These are phyloP conservation scores for Angomonas ambiguus DNA, from an alignment of 208 protist species.

Conservation along the genomic window DNA sequence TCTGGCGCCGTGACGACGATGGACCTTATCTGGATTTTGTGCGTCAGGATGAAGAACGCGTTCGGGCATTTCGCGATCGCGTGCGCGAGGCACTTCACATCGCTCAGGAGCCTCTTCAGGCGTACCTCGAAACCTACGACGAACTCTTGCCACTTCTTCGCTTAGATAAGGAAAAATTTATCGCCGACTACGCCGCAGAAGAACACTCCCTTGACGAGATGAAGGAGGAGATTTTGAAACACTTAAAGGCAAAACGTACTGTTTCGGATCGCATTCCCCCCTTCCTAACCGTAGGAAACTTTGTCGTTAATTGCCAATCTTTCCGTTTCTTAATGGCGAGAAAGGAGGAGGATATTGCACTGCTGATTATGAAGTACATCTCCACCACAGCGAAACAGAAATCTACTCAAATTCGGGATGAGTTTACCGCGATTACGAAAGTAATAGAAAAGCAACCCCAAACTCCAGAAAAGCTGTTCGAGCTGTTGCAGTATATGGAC, in stretches of 20 bases:
- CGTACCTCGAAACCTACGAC: conserved; percentile 88
- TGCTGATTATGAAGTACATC: conserved; percentile 91
- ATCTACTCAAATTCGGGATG: conserved; percentile 60
- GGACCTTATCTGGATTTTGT: conserved; percentile 90
- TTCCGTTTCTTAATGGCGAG: conserved; percentile 91
- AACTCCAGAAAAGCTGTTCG: conserved; percentile 88
- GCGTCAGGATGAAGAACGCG: conserved; percentile 78
- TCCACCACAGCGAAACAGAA: conserved; percentile 73
- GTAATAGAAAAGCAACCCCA: conserved; percentile 80
- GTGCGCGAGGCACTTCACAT: conserved; percentile 50
- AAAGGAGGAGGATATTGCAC: conserved; percentile 92
- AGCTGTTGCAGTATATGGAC: conserved; percentile 87
- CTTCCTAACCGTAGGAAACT: conserved; percentile 92
- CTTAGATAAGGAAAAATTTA: conserved; percentile 85
- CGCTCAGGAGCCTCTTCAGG: conserved; percentile 80
- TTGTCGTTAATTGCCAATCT: conserved; percentile 92
- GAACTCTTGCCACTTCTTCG: conserved; percentile 86
- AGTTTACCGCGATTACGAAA: conserved; percentile 86
- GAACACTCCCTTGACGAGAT: conserved; percentile 89
- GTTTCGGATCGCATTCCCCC: conserved; percentile 89
- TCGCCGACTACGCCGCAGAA: conserved; percentile 73
- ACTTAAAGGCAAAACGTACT: conserved; percentile 83
- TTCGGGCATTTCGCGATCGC: conserved; percentile 63
- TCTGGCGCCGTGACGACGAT: conserved; percentile 88
- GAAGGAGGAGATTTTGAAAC: conserved; percentile 88